Evolutionary conservation across 768 basidiomycete genomes (phyloP).

Genomic region (Tulasnella sp.): DNA sequence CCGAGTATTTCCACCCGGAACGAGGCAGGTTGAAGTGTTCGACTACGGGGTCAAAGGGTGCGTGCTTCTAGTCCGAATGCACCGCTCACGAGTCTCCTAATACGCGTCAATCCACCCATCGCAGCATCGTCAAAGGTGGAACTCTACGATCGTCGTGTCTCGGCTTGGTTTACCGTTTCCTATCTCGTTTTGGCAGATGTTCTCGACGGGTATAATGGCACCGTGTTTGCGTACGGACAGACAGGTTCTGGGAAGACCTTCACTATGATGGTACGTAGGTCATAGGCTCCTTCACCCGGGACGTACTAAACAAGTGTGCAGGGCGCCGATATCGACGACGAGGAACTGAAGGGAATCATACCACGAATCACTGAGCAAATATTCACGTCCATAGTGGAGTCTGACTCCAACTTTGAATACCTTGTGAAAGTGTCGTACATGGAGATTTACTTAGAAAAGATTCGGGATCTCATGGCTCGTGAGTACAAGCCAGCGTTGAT

Average conservation of each 20-base stretch:
- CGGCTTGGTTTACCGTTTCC: neutral
- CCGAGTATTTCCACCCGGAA: conserved; percentile 85
- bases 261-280: conserved; percentile 82
- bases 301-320: conserved; percentile 25
- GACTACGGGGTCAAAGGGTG: conserved; percentile 98
- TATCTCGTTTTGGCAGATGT: conserved; percentile 52
- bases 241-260: conserved; percentile 86
- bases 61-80: conserved; percentile 16
- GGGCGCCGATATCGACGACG: conserved; percentile 95
- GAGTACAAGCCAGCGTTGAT: conserved; percentile 28
- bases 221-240: conserved; percentile 49
- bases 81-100: neutral
- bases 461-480: conserved; percentile 93
- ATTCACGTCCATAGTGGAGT: conserved; percentile 93
- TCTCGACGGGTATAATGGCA: conserved; percentile 92
- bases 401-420: conserved; percentile 91
- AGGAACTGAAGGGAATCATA: conserved; percentile 90
- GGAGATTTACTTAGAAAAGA: conserved; percentile 97
- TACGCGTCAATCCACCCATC: conserved; percentile 9
- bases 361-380: conserved; percentile 98
- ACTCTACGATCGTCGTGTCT: neutral
- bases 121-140: conserved; percentile 78
- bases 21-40: conserved; percentile 87
- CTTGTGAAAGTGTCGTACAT: conserved; percentile 99
- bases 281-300: conserved; percentile 9